phyloP scores from a whole-genome alignment of 306 rosid species.

The Calophaca sinica region DNA sequence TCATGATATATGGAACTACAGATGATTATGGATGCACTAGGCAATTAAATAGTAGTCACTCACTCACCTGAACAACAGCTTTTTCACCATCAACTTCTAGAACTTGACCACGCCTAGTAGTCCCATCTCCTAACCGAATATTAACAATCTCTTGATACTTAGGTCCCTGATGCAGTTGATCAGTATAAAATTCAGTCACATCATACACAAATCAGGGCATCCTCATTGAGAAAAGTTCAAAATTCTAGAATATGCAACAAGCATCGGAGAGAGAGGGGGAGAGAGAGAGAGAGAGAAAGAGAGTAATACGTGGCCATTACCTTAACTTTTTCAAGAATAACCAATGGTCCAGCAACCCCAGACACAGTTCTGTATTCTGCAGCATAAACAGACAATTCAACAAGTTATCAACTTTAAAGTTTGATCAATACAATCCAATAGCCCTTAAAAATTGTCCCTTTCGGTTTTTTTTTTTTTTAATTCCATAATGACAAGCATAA shows the following conservation, averaged over 20 bases:
- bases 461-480: neutral
- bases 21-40: neutral
- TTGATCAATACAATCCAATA: constrained; percentile 31
- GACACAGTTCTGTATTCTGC: constrained; percentile 99
- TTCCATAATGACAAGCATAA: too few species aligned
- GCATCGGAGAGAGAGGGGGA: constrained; percentile 18
- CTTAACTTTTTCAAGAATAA: constrained; percentile 98
- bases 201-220: constrained; percentile 10
- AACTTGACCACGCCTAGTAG: constrained; percentile 91
- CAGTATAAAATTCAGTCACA: constrained; percentile 31
- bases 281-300: neutral
- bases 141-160: constrained; percentile 98
- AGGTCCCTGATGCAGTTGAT: constrained; percentile 74
- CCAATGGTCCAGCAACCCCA: constrained; percentile 99
- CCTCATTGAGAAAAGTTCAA: constrained; percentile 39
- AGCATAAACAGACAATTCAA: constrained; percentile 34
- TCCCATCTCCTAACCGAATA: constrained; percentile 94
- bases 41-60: constrained; percentile 8
- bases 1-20: constrained; percentile 25
- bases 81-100: constrained; percentile 97
- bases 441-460: neutral
- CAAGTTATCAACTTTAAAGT: constrained; percentile 18
- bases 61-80: constrained; percentile 97
- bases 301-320: constrained; percentile 45
- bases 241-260: neutral